Conservation (phyloP, 768 basidiomycete species). For the Coprinellus micaceus region DNA sequence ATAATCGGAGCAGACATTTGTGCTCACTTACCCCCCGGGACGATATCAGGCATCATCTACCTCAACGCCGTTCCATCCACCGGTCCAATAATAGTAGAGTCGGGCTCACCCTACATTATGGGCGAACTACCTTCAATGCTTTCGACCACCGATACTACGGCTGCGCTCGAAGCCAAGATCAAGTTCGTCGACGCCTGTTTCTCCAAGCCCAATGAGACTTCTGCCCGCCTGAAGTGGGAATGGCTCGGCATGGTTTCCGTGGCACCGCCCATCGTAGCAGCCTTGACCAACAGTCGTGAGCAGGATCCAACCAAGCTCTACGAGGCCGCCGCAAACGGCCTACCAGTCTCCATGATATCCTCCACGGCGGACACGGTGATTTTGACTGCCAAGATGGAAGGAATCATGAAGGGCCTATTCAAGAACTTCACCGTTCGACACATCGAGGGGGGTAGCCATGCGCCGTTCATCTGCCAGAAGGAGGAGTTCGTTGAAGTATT, state of each 20-base stretch:
- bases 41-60: background rate
- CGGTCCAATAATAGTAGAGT: background rate
- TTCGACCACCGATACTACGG: background rate
- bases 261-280: background rate
- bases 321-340: background rate
- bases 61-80: background rate
- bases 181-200: constrained; percentile 1
- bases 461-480: background rate
- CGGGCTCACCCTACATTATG: background rate
- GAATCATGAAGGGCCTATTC: background rate
- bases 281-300: background rate
- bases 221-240: background rate
- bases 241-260: background rate
- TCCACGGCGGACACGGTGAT: background rate
- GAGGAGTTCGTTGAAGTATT: background rate
- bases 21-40: background rate
- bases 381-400: background rate
- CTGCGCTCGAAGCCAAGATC: background rate
- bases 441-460: background rate
- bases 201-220: background rate
- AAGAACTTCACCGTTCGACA: background rate
- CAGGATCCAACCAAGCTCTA: background rate
- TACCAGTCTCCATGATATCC: background rate
- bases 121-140: background rate
- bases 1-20: background rate